Percentiles rank a stretch among this genome's conserved stretches.
phyloP scores from a whole-genome alignment of 2,329 filamentous ascomycete species.

The Aspergillus phoenicis region DNA sequence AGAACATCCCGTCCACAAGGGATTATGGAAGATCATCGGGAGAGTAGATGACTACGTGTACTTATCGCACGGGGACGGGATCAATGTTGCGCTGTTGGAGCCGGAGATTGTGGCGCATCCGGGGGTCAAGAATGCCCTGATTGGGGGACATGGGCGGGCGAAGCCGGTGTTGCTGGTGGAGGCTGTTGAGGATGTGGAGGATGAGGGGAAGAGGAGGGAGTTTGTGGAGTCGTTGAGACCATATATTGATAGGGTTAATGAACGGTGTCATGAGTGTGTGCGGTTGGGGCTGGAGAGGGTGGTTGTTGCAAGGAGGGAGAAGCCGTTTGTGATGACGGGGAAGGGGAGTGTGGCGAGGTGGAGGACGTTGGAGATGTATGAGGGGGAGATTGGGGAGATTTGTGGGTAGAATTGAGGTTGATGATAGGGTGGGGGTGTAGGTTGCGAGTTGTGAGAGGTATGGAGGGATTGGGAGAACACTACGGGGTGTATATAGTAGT shows the following conservation, averaged over 20 bases:
- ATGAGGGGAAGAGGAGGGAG: neutral
- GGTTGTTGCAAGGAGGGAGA: constrained; percentile 20
- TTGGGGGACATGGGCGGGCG: constrained; percentile 25
- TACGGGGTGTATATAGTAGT: no score
- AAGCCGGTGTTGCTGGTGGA: constrained; percentile 28
- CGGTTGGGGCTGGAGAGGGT: constrained; percentile 19
- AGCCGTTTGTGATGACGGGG: constrained; percentile 22
- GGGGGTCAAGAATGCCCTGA: constrained; percentile 21
- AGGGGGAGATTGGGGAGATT: constrained; percentile 17
- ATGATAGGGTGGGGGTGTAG: no score
- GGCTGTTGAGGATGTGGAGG: neutral
- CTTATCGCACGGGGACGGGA: constrained; percentile 22
- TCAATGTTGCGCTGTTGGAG: constrained; percentile 28
- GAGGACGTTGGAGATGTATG: constrained; percentile 18
- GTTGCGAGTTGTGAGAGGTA: no score
- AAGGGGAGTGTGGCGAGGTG: constrained; percentile 24
- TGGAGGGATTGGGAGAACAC: no score
- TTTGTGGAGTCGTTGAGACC: constrained; percentile 16
- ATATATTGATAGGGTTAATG: constrained; percentile 23
- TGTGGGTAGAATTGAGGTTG: no score
- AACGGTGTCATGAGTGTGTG: constrained; percentile 22
- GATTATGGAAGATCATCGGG: constrained; percentile 30
- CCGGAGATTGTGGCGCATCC: constrained; percentile 27
- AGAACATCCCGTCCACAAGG: constrained; percentile 25
- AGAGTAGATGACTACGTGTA: constrained; percentile 24